Evolutionary conservation across 140 eudicot genomes (phyloP).

Genomic region (Bidens hawaiensis): DNA sequence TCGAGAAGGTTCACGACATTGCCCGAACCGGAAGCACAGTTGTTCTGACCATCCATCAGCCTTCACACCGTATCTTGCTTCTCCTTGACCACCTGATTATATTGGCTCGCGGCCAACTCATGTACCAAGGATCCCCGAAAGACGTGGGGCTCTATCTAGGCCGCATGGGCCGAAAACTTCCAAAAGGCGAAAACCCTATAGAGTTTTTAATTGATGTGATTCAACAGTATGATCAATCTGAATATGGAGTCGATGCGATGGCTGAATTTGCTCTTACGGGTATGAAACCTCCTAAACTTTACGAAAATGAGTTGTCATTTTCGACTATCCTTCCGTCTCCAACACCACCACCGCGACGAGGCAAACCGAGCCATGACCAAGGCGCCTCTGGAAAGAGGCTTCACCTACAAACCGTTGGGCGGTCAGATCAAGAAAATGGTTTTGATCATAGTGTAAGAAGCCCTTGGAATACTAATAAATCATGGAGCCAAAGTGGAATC

Average conservation of each 20-base stretch:
- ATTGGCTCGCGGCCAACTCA: conserved; percentile 75
- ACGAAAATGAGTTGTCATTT: conserved; percentile 31
- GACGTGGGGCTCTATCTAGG: conserved; percentile 53
- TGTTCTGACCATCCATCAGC: conserved; percentile 76
- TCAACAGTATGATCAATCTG: conserved; percentile 75
- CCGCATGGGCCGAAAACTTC: conserved; percentile 60
- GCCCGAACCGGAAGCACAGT: conserved; percentile 79
- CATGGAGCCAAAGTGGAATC: conserved; percentile 22
- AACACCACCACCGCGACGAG: conserved; percentile 27
- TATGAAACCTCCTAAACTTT: conserved; percentile 60
- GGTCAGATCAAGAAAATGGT: conserved; percentile 34
- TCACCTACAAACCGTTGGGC: conserved; percentile 31
- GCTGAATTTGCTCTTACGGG: conserved; percentile 79
- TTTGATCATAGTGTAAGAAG: conserved; percentile 71
- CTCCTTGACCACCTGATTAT: conserved; percentile 63
- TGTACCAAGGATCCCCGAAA: conserved; percentile 87
- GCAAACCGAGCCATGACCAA: conserved; percentile 18
- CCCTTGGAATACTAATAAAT: conserved; percentile 51
- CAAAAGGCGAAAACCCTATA: conserved; percentile 65
- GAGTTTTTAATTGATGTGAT: conserved; percentile 76
- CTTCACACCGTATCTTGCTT: conserved; percentile 53
- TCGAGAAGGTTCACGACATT: conserved; percentile 68
- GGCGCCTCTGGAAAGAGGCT: conserved; percentile 36
- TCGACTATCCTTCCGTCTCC: conserved; percentile 38
- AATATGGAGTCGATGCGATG: conserved; percentile 64